Evolutionary conservation across 306 rosid genomes (phyloP).

Genomic region (Malus sylvestris): DNA sequence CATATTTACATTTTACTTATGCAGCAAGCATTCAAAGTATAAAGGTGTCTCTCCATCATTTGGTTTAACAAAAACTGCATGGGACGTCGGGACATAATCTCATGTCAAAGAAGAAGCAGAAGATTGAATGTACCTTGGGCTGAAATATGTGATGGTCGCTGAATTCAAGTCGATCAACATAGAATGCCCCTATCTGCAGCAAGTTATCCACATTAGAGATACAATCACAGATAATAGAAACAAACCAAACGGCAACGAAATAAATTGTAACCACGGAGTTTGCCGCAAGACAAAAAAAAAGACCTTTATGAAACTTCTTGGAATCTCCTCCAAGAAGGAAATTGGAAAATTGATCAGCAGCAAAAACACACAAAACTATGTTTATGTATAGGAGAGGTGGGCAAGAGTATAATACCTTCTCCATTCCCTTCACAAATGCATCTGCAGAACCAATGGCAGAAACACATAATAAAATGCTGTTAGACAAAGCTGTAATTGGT

Average conservation of each 20-base stretch:
- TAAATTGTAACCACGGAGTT: not conserved
- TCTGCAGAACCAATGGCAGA: conserved; percentile 88
- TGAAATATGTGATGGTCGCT: conserved; percentile 73
- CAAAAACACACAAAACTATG: not conserved
- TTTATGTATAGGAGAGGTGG: not conserved
- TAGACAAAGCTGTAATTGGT: conserved; percentile 37
- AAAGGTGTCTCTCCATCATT: not conserved
- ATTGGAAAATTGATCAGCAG: not conserved
- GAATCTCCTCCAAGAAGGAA: conserved; percentile 2
- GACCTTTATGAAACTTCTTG: not conserved
- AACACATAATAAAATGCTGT: conserved; percentile 50
- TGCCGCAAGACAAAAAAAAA: not conserved
- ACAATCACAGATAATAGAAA: conserved; percentile 6
- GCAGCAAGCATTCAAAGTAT: not conserved
- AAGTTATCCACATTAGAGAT: conserved; percentile 23
- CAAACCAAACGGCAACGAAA: not conserved
- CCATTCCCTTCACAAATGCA: conserved; percentile 59
- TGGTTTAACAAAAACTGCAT: not conserved
- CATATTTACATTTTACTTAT: not conserved
- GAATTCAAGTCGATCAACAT: conserved; percentile 69
- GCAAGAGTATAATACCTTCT: conserved; percentile 47
- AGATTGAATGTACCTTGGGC: conserved; percentile 33
- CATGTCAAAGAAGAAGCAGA: not conserved
- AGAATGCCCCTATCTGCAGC: conserved; percentile 62
- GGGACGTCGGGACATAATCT: not conserved